Evolutionary conservation across 2,329 filamentous ascomycete species (phyloP).

Genomic region (Aspergillus neotritici): DNA sequence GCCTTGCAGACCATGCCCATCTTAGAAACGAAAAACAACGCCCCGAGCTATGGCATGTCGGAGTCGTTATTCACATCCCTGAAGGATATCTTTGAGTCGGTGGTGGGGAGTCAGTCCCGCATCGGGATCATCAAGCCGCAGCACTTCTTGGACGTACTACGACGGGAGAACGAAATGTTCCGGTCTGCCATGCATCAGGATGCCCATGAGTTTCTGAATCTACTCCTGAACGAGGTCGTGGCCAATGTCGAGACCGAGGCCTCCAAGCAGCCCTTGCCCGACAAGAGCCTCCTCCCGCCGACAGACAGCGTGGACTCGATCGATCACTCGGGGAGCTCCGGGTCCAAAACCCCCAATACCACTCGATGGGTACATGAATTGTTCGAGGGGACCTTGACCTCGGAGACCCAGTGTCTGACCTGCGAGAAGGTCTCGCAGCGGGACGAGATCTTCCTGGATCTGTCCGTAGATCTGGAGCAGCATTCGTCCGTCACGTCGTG

Average conservation of each 20-base stretch:
- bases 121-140: conserved; percentile 89
- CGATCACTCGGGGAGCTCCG: conserved; percentile 47
- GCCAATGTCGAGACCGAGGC: conserved; percentile 88
- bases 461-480: conserved; percentile 92
- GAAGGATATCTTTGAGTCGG: conserved; percentile 91
- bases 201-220: conserved; percentile 92
- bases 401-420: conserved; percentile 91
- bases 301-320: conserved; percentile 43
- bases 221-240: conserved; percentile 93
- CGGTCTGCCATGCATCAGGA: conserved; percentile 96
- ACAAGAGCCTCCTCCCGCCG: conserved; percentile 51
- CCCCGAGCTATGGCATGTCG: conserved; percentile 78
- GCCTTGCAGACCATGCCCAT: conserved; percentile 84
- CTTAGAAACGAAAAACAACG: conserved; percentile 77
- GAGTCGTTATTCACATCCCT: conserved; percentile 91
- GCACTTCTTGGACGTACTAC: conserved; percentile 88
- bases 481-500: conserved; percentile 96
- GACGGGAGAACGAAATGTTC: conserved; percentile 95
- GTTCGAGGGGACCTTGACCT: conserved; percentile 90
- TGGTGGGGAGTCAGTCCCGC: conserved; percentile 73
- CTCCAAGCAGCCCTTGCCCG: conserved; percentile 26
- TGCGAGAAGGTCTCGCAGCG: conserved; percentile 93
- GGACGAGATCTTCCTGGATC: conserved; percentile 90
- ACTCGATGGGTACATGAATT: conserved; percentile 94
- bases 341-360: conserved; percentile 56